Base-by-base conservation (phyloP, 176 grass and related monocot species). In the Tuctoria greenei region DNA sequence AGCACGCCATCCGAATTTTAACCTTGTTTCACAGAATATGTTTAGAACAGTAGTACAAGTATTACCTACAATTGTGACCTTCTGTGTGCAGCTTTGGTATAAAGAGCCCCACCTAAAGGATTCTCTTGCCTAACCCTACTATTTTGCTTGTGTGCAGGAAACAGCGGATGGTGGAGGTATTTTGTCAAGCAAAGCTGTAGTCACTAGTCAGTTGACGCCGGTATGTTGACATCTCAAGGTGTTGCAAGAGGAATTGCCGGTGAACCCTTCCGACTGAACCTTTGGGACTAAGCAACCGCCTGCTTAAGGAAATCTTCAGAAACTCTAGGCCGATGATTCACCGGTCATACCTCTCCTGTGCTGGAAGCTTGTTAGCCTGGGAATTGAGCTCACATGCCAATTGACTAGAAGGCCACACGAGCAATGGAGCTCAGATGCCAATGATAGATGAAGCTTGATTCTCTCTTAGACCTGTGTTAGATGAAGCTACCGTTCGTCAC, bases 91-190 rank as follows among this genome's bases (percentile, higher is more conserved):
- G n/a, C 46, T 79, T 80, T 55, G 46, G 64, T 47, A 70, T 56
- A 46, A 71, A 70, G 40, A n/a, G 69, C 81, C 86, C 75, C 84
- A 80, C 76, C 80, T 80, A 84, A 49, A 75, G 4, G 65, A 77
- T 84, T 80, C 70, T 75, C n/a, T 10, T 84, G 81, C 81, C 86
- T 88, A 88, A 88, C 86, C 39, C 75, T 69, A 73, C 60, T 44
- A 47, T 37, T 68, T 54, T 54, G 34, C 68, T 47, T 43, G 70
- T 79, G 16, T 45, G 16, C 71, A 79, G 62, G 69, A 64, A 69
- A 71, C 61, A 44, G 25, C 10, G 44, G 44, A 61, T 52, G 28
- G 38, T 38, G 37, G 43, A 21, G 31, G 51, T 16, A 60, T 69
- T 79, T 79, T 56, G 70, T 63, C 28, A 64, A 84, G 62, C 7